Base-by-base conservation (phyloP, 345 rosid genomes). In the Eucalyptus polyanthemos region DNA sequence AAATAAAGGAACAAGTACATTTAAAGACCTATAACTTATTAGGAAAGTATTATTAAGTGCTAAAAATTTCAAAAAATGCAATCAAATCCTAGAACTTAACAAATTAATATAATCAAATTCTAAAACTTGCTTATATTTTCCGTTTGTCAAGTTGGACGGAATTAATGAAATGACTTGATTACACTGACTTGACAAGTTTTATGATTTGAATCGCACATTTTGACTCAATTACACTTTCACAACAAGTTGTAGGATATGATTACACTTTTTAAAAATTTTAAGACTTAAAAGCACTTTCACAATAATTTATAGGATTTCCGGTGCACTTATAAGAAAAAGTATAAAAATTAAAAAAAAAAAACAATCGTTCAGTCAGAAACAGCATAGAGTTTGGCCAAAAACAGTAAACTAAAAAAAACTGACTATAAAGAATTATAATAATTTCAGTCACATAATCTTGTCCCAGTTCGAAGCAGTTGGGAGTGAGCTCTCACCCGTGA, bases 201-300 rank as follows among this genome's bases (percentile, higher is more conserved):
- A 56, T 56, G 14, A 56, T 25, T 56, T 11, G 0, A 56, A 56
- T 56, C 0, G 1, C 0, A 2, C 1, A 9, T 2, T 9, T 24
- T 2, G 2, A 56, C 6, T 10, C 4, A 11, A 56, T 56, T 24
- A 6, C 9, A 22, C 6, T 10, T 56, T 56, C 3, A 25, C 3
- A 5, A 56, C 1, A 25, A 56, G 14, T 56, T 24, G 3, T 24
- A 56, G 0, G 29, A 22, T 25, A 9, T 56, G 0, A 25, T 24
- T 24, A 56, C 6, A 10, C 2, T 0, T 56, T 56, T 22, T 24
- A 2, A 56, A 56, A 56, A 2, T 4, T 22, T 56, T 10, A 56
- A 25, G 1, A 56, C 0, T 25, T 10, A 5, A 24, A 0, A 10
- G 0, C 0, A 22, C 0, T 56, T 56, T 56, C 1, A 2, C 3